phyloP scores from a whole-genome alignment of 768 basidiomycete genomes.

The Pisolithus sp. region DNA sequence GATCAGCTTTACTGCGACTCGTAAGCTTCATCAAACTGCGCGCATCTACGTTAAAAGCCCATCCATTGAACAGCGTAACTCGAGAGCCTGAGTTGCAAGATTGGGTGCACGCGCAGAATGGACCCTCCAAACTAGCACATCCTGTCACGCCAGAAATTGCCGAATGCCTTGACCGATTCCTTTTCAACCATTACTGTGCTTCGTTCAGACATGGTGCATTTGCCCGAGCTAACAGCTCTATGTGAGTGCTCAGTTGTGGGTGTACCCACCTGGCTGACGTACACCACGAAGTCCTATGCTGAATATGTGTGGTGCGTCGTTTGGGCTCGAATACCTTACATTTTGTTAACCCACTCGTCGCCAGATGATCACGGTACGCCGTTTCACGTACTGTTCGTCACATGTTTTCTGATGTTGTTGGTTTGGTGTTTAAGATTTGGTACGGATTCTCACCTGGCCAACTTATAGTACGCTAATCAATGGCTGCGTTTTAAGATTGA shows the following conservation, averaged over 20 bases:
- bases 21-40: slow-evolving; percentile 31
- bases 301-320: slow-evolving; percentile 69
- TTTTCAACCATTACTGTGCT: slow-evolving; percentile 89
- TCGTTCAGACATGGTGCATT: slow-evolving; percentile 85
- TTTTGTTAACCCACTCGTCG: background rate
- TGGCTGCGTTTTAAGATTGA: slow-evolving; percentile 50
- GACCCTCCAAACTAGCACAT: slow-evolving; percentile 50
- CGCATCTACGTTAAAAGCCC: background rate
- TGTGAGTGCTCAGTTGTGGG: slow-evolving; percentile 43
- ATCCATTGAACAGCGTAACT: slow-evolving; percentile 45
- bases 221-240: slow-evolving; percentile 83
- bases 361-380: slow-evolving; percentile 76
- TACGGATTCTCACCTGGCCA: slow-evolving; percentile 20
- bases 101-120: slow-evolving; percentile 65
- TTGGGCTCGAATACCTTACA: background rate
- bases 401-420: slow-evolving; percentile 5
- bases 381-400: background rate
- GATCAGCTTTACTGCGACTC: slow-evolving; percentile 88
- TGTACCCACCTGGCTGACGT: background rate
- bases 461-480: background rate
- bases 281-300: slow-evolving; percentile 65
- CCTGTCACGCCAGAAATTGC: slow-evolving; percentile 67
- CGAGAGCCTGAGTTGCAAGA: slow-evolving; percentile 85
- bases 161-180: slow-evolving; percentile 75
- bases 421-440: slow-evolving; percentile 37